Percentiles rank a stretch among this genome's conserved stretches.
Conservation (phyloP, 306 rosid genomes). For the Luffa aegyptiaca region DNA sequence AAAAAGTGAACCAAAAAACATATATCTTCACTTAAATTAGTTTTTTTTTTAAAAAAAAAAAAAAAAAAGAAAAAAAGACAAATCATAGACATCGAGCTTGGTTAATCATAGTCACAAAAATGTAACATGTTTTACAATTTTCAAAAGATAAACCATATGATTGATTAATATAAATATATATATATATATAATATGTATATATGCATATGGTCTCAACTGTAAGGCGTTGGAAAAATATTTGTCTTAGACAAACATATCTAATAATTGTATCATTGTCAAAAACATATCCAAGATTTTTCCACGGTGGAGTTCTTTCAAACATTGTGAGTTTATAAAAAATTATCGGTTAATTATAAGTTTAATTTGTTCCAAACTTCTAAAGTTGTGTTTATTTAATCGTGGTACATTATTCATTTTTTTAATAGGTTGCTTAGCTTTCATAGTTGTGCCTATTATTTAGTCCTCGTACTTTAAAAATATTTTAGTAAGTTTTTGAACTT, state of each 20-base stretch:
- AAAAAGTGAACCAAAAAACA: too few relatives aligned
- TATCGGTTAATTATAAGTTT: background rate
- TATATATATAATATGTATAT: background rate
- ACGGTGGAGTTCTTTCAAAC: background rate
- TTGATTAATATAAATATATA: background rate
- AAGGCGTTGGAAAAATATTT: background rate
- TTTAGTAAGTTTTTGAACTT: too few relatives aligned
- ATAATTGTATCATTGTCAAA: background rate
- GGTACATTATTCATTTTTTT: too few relatives aligned
- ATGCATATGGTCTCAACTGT: background rate
- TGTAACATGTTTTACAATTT: background rate
- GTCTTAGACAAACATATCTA: background rate
- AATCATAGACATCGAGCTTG: too few relatives aligned
- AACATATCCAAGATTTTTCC: background rate
- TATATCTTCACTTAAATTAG: too few relatives aligned
- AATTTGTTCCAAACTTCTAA: too few relatives aligned
- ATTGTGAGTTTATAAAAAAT: background rate
- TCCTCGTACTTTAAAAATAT: too few relatives aligned
- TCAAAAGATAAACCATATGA: background rate
- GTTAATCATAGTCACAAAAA: background rate
- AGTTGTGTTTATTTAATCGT: too few relatives aligned
- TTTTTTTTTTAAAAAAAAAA: too few relatives aligned
- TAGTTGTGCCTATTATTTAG: background rate
- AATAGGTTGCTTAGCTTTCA: too few relatives aligned
- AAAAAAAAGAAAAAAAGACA: too few relatives aligned